Base-by-base conservation (phyloP, 805 yeast species). In the Metschnikowia shivogae region DNA sequence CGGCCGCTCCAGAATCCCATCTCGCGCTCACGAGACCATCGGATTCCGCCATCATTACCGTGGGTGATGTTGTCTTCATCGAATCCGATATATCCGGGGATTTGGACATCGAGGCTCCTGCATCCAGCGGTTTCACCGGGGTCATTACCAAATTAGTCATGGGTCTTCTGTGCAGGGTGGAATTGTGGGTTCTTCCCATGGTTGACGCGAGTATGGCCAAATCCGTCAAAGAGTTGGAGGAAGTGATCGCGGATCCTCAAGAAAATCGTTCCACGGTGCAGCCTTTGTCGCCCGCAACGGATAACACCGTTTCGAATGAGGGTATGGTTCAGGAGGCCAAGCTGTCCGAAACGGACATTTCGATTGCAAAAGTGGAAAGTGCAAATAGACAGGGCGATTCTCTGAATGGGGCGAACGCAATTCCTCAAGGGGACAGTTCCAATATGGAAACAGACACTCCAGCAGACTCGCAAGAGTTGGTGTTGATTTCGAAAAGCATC, bases 1-100 rank as follows among this genome's bases (percentile, higher is more conserved):
- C 44, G 7, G 36, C 40, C 17, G 17, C 42, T 10, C 36, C 37
- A 9, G 30, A 33, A 3, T n/a, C 29, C 36, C n/a, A 36, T 5
- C 31, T 47, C 12, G 41, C 45, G 12, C 36, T 60, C 3, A 38
- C 40, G 19, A 43, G 63, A 27, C 60, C 56, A 6, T 34, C 44
- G 0, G 86, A 80, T 59, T 76, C 70, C 3, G 48, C 80, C 31
- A 74, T 68, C 37, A 52, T 84, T 17, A 66, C 67, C 22, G 68
- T 69, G 8, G 89, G 89, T 3, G 82, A 78, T 49, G 64, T 76
- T 32, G 55, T 83, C 0, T 57, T 80, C 7, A 64, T 76, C 34
- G 45, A 10, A n/a, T 11, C 27, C 7, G 40, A 37, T 28, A 5
- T 29, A 17, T 19, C 40, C n/a, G 14, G 29, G 6, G 29, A 22